Evolutionary conservation across 192 early-diverging fungal genomes (phyloP), one percentile per base, ranked within the genome.

Genomic region (Dispira parvispora): DNA sequence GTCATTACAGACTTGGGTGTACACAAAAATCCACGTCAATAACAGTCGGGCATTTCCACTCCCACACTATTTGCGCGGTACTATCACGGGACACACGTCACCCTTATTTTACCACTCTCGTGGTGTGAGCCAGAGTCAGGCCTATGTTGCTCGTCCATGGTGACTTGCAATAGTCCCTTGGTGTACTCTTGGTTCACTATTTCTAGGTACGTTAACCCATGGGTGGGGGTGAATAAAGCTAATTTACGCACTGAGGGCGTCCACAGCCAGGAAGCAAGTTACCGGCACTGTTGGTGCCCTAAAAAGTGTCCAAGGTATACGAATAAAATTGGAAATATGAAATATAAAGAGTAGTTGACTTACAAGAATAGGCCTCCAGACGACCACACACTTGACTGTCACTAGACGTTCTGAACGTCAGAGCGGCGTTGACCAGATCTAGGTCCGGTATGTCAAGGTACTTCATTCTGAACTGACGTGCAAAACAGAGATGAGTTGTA

Each of bases 361-460:
- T 88, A 90, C 92, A 95, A 44, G 91, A 89, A 69, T 98, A 98
- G 25, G 89, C 84, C 74, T 98, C 95, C 26, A 95, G 69, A 64
- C 91, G 74, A 42, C 89, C 92, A 62, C 84, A 76, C 23, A 95
- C 77, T 71, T 76, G 77, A 69, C 82, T 84, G 72, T 98, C 93
- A 46, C 80, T 75, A 26, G 87, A 79, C 28, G 87, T 88, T 50
- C 91, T 84, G 72, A 86, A 95, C 43, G 82, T 79, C 25, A 98
- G 81, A 11, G 77, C 84, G 63, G 82, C 81, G 74, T 96, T 98
- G 53, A 98, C 78, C 53, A 80, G 74, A 62, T 91, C 90, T 61
- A 98, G 80, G 14, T 82, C 75, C 42, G 84, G 78, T 62, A 82
- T 80, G 57, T 89, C 88, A 52, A 95, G 82, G 58, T 88, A 95